Base-by-base conservation (phyloP, 2,329 filamentous ascomycete genomes). In the Fusarium torreyae region DNA sequence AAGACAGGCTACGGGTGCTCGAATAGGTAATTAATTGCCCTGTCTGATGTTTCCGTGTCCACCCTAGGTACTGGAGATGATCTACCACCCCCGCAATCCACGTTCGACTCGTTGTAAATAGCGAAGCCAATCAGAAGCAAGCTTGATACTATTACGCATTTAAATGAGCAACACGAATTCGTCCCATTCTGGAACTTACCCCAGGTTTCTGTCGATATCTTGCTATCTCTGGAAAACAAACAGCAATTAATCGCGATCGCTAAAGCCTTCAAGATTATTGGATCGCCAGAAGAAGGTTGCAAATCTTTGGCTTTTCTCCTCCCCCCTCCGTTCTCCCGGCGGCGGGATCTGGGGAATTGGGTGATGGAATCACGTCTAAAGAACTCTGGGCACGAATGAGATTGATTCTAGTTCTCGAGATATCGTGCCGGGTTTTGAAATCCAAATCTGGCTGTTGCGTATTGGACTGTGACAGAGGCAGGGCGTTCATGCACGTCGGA, bases 131-230 rank as follows among this genome's bases (percentile, higher is more conserved):
- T 69, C 66, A 63, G 31, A 38, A 36, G 50, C 33, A 45, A 51
- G 31, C 26, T n/a, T 33, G 33, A 63, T 26, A 17, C 22, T 38
- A 58, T 74, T 65, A 74, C 72, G 56, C 39, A 48, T 62, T 57
- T 60, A 63, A 69, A 74, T 74, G 72, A 74, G 68, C 56, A 73
- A 74, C 68, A 36, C 54, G 60, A 74, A 74, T 60, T 61, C 40
- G 42, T 42, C 33, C 26, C 34, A 34, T 59, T 59, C 48, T 58
- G 28, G 17, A 24, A 31, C 42, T 60, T 74, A 72, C 72, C 72
- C 72, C 72, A 72, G 72, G 55, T 75, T 74, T 69, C 49, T 24
- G 53, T 66, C 60, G 63, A 74, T 74, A 74, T 72, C 72, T 60
- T 57, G 62, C 67, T 73, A 63, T 68, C 58, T 63, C 39, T 65